Evolutionary conservation across 2,329 filamentous ascomycete genomes (phyloP).

Genomic region (Penicillium psychrosexuale): DNA sequence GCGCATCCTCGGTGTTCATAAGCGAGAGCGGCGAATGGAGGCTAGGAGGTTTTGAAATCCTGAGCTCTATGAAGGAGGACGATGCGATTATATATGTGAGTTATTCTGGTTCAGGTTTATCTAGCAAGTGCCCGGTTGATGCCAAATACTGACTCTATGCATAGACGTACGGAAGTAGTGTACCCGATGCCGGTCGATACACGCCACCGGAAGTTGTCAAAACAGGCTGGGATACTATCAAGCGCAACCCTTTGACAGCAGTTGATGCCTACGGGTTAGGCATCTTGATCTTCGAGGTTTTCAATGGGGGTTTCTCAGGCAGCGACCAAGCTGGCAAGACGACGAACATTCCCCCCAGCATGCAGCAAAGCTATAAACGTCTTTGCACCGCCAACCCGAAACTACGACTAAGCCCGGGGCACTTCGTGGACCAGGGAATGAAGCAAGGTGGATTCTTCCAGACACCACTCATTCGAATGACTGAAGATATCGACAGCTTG

Average conservation of each 20-base stretch:
- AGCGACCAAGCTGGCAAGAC: constrained; percentile 79
- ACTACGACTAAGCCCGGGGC: constrained; percentile 73
- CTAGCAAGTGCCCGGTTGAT: background rate
- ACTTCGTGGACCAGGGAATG: constrained; percentile 86
- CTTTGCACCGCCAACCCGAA: constrained; percentile 88
- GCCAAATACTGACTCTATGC: constrained; percentile 17
- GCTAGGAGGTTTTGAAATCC: constrained; percentile 83
- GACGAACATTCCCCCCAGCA: constrained; percentile 77
- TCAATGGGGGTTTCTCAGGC: constrained; percentile 77
- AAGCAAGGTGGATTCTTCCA: constrained; percentile 85
- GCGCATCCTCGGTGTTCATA: constrained; percentile 83
- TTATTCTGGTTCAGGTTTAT: constrained; percentile 3
- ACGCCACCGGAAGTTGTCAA: constrained; percentile 82
- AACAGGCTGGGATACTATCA: constrained; percentile 87
- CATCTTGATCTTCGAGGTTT: constrained; percentile 80
- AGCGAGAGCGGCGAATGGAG: constrained; percentile 99
- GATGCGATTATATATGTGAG: constrained; percentile 83
- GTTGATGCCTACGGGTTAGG: constrained; percentile 87
- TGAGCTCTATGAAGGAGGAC: constrained; percentile 95
- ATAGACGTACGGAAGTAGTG: constrained; percentile 78
- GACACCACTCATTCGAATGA: constrained; percentile 85
- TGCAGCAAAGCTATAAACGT: constrained; percentile 89
- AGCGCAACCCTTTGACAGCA: constrained; percentile 73
- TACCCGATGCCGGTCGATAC: constrained; percentile 81
- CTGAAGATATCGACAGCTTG: constrained; percentile 87